These are phyloP conservation scores for Podospora bellae-mahoneyi DNA, from an alignment of 495 filamentous ascomycete genomes.

Conservation along the genomic window DNA sequence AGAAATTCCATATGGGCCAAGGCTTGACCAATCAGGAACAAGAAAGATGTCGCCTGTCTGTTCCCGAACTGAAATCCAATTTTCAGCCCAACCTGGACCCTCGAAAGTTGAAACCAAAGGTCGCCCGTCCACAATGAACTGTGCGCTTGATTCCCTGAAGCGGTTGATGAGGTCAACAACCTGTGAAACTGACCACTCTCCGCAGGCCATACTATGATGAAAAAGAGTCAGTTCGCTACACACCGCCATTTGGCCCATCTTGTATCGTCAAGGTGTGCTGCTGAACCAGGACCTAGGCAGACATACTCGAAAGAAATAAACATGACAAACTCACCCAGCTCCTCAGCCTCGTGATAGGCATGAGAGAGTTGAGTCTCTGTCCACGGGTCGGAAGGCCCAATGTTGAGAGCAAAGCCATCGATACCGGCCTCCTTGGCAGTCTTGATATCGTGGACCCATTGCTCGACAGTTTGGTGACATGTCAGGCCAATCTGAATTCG, in stretches of 20 bases:
- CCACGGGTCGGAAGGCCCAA: slow-evolving; percentile 53
- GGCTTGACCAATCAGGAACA: slow-evolving; percentile 61
- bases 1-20: slow-evolving; percentile 51
- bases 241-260: neutral
- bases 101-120: slow-evolving; percentile 74
- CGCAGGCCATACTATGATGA: slow-evolving; percentile 42
- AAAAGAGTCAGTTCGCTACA: neutral
- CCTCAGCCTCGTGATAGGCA: slow-evolving; percentile 55
- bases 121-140: slow-evolving; percentile 54
- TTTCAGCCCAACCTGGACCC: slow-evolving; percentile 52
- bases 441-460: slow-evolving; percentile 60
- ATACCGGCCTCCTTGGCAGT: slow-evolving; percentile 60
- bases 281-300: neutral
- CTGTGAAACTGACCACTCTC: slow-evolving; percentile 51
- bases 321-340: slow-evolving; percentile 52
- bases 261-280: too few relatives aligned
- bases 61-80: slow-evolving; percentile 58
- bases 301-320: slow-evolving; percentile 65
- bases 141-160: slow-evolving; percentile 49
- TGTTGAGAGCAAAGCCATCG: slow-evolving; percentile 71
- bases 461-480: slow-evolving; percentile 38
- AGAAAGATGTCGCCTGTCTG: slow-evolving; percentile 53
- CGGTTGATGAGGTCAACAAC: slow-evolving; percentile 57
- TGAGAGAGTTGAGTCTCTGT: slow-evolving; percentile 48
- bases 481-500: slow-evolving; percentile 41